Percentiles rank a stretch among this genome's conserved stretches.
Evolutionary conservation across 2,329 filamentous ascomycete genomes (phyloP).

Genomic region (Basipetospora chlamydospora): DNA sequence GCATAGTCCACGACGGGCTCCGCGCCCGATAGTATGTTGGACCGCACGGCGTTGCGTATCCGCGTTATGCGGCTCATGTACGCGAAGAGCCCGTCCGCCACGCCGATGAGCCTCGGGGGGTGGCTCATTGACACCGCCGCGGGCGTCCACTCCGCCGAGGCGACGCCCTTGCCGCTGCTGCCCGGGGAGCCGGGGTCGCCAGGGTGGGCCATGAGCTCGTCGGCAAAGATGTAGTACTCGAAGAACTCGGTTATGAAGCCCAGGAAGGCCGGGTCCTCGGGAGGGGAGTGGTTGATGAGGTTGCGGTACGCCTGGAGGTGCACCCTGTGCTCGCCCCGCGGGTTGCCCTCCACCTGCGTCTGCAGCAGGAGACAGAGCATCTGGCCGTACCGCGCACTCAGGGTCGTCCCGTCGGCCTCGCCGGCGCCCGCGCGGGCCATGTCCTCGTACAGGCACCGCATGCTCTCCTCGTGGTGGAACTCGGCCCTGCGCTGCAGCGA

Average conservation of each 20-base stretch:
- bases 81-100: constrained; percentile 68
- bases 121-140: no score
- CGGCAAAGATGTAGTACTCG: constrained; percentile 63
- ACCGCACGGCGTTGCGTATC: constrained; percentile 59
- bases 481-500: constrained; percentile 35
- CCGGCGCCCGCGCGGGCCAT: constrained; percentile 24
- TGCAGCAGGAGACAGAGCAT: constrained; percentile 48
- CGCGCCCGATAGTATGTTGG: constrained; percentile 44
- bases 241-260: constrained; percentile 63
- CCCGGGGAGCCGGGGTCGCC: no score
- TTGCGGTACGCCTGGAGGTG: constrained; percentile 65
- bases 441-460: constrained; percentile 34
- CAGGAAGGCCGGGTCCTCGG: constrained; percentile 50
- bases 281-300: constrained; percentile 48
- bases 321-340: constrained; percentile 57
- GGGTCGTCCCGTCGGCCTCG: constrained; percentile 27
- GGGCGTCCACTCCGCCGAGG: constrained; percentile 28
- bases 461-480: constrained; percentile 40
- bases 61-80: constrained; percentile 67
- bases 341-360: constrained; percentile 40
- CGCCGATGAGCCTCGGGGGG: constrained; percentile 53
- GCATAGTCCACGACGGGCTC: constrained; percentile 61
- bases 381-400: constrained; percentile 45
- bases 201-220: constrained; percentile 50
- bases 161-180: no score